These are phyloP conservation scores for Pythium aphanidermatum DNA, from an alignment of 352 stramenopile genomes.

Conservation along the genomic window DNA sequence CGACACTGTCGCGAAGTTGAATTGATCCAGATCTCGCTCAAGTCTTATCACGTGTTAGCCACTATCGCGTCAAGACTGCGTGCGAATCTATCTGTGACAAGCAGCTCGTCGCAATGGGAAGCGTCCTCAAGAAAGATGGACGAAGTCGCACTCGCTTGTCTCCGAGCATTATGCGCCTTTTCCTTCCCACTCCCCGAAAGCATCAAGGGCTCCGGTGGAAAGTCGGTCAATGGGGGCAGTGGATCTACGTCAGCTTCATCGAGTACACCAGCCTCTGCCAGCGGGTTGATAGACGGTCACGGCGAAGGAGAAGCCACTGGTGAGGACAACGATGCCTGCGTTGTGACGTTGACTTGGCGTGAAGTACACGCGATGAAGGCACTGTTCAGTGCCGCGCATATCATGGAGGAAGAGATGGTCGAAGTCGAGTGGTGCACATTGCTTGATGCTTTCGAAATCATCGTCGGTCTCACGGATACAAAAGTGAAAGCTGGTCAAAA, in stretches of 20 bases:
- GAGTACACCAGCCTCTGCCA: background rate
- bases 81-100: constrained; percentile 29
- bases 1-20: constrained; percentile 76
- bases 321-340: constrained; percentile 59
- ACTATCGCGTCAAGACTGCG: constrained; percentile 68
- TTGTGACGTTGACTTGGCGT: constrained; percentile 68
- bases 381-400: constrained; percentile 73
- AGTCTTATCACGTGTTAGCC: constrained; percentile 78
- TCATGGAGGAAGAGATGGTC: constrained; percentile 81
- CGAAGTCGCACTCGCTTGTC: constrained; percentile 63
- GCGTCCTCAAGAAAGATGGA: constrained; percentile 54
- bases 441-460: constrained; percentile 76
- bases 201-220: constrained; percentile 24
- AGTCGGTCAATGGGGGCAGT: constrained; percentile 2
- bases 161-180: constrained; percentile 70
- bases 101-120: constrained; percentile 25
- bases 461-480: constrained; percentile 60
- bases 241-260: background rate
- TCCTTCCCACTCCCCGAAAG: constrained; percentile 69
- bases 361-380: constrained; percentile 88
- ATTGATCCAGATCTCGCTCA: constrained; percentile 74
- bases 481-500: constrained; percentile 73
- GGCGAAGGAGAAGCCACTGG: constrained; percentile 25
- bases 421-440: constrained; percentile 71
- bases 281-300: constrained; percentile 17